phyloP scores from a whole-genome alignment of 192 early-diverging fungal genomes.

The Podila clonocystis region DNA sequence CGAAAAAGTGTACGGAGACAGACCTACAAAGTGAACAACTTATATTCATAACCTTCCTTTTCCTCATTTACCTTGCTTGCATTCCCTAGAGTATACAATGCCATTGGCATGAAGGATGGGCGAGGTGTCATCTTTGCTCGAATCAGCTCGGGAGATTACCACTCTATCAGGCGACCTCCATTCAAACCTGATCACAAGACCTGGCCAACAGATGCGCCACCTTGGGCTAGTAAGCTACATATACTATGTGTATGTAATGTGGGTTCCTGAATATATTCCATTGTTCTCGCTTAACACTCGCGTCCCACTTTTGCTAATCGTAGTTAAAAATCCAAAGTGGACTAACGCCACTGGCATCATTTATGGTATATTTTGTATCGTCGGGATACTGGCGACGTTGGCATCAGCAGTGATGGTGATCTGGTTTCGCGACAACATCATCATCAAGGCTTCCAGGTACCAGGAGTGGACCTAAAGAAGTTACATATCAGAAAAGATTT shows the following conservation, averaged over 20 bases:
- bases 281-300: background rate
- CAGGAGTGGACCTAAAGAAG: background rate
- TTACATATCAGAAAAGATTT: background rate
- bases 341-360: slow-evolving; percentile 29
- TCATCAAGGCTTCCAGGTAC: slow-evolving; percentile 60
- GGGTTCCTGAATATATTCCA: background rate
- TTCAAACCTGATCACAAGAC: background rate
- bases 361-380: slow-evolving; percentile 22
- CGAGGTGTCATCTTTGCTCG: background rate
- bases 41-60: background rate
- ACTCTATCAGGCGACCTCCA: background rate
- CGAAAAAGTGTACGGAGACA: background rate
- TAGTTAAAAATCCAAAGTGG: slow-evolving; percentile 25
- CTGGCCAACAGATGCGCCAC: slow-evolving; percentile 5
- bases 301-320: background rate
- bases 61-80: background rate
- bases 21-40: background rate
- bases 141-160: slow-evolving; percentile 1
- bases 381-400: slow-evolving; percentile 37
- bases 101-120: slow-evolving; percentile 2
- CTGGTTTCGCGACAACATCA: slow-evolving; percentile 33
- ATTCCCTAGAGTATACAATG: background rate
- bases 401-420: slow-evolving; percentile 32
- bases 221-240: slow-evolving; percentile 7
- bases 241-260: background rate